Evolutionary conservation across 2,329 filamentous ascomycete species (phyloP).

Genomic region (Parascedosporium putredinis): DNA sequence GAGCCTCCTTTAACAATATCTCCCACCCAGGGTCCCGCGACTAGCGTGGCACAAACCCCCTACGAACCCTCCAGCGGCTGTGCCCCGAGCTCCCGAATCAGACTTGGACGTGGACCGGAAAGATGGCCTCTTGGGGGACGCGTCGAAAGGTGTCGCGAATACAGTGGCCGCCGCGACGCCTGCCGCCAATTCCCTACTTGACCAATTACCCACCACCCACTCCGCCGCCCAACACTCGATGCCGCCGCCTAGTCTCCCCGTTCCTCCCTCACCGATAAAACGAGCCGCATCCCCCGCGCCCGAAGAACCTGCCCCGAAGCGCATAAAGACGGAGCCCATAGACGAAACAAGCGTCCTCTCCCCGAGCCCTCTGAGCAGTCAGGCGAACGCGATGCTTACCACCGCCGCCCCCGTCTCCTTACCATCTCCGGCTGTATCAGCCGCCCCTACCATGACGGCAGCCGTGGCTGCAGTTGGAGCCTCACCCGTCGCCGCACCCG

Average conservation of each 20-base stretch:
- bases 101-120: neutral
- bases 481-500: too few relatives aligned
- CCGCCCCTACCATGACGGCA: neutral
- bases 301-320: neutral
- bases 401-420: neutral
- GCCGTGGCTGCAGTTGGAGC: too few relatives aligned
- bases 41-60: neutral
- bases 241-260: neutral
- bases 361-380: neutral
- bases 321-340: conserved; percentile 6
- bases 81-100: neutral
- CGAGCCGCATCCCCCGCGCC: neutral
- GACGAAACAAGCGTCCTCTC: neutral
- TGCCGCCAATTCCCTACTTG: neutral
- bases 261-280: neutral
- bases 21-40: neutral
- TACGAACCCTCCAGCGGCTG: neutral
- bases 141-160: neutral
- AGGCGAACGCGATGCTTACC: neutral
- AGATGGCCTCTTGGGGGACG: neutral
- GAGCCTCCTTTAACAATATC: neutral
- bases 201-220: neutral
- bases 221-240: neutral
- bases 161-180: neutral
- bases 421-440: neutral